Base-by-base conservation (phyloP, 2,329 filamentous ascomycete genomes). In the Cercospora sp. region DNA sequence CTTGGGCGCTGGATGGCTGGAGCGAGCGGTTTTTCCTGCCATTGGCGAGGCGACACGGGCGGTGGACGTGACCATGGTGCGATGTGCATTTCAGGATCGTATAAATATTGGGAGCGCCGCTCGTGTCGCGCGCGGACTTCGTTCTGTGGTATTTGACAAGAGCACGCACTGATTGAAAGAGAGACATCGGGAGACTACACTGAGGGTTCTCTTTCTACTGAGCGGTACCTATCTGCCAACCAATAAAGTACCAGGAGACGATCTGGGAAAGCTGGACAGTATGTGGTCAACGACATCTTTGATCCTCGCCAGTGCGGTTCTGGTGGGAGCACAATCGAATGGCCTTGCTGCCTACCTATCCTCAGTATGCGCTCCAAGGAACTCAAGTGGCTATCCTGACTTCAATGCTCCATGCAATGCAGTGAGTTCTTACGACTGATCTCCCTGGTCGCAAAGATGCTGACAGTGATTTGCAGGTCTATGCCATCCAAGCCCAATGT, bases 381-480 rank as follows among this genome's bases (percentile, higher is more conserved):
- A 75, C 59, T 58, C 65, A 2, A 72, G 58, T 31, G 70, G 72
- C 26, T 20, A 58, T 7, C 69, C 71, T 13, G 73, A 75, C 58
- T 64, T 70, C 33, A 72, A 71, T 23, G 70, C 72, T 6, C 74
- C 75, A 4, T 77, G 75, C 67, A 74, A 73, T 42, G 71, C 71
- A 10, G 64, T 73, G 55, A 48, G 58, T 63, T 9, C n/a, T 31
- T 26, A 13, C 7, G 10, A 20, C 10, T 33, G 16, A 8, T 13
- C 6, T 12, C 5, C 30, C 33, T 16, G 59, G 18, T 12, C 28
- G 30, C 55, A 23, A 59, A n/a, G 55, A 20, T 36, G 30, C 28
- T 36, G 55, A 59, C 16, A 6, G 30, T 23, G 28, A 23, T 59
- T 59, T 16, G 18, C 42, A 68, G 66, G 59, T 65, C 33, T 31